Evolutionary conservation across 2,329 filamentous ascomycete species (phyloP).

Genomic region (Cladosporium sp.): DNA sequence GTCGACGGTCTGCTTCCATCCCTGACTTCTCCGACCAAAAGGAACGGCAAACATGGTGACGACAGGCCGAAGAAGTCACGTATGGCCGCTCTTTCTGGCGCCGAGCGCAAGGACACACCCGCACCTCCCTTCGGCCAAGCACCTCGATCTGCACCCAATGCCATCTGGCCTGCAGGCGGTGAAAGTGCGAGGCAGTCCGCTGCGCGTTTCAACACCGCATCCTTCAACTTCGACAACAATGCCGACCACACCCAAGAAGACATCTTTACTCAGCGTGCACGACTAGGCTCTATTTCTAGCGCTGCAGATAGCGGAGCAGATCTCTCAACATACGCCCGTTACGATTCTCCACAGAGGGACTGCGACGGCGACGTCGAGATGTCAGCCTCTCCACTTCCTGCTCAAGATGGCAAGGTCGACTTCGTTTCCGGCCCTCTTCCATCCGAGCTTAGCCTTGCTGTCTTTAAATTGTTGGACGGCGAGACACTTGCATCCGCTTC

Average conservation of each 20-base stretch:
- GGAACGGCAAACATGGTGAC: slow-evolving; percentile 21
- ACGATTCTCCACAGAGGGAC: slow-evolving; percentile 23
- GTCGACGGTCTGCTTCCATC: slow-evolving; percentile 1
- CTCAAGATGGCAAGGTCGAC: slow-evolving; percentile 9
- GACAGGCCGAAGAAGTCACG: slow-evolving; percentile 28
- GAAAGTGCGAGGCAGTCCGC: slow-evolving; percentile 30
- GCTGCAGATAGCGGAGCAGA: slow-evolving; percentile 36
- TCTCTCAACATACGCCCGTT: slow-evolving; percentile 24
- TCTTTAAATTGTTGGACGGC: slow-evolving; percentile 58
- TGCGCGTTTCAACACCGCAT: slow-evolving; percentile 21
- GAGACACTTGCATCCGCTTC: slow-evolving; percentile 53
- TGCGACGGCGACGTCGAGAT: slow-evolving; percentile 31
- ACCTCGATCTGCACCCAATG: slow-evolving; percentile 18
- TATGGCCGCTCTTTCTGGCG: slow-evolving; percentile 12
- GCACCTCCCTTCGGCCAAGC: slow-evolving; percentile 21
- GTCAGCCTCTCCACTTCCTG: neutral
- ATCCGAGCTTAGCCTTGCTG: slow-evolving; percentile 54
- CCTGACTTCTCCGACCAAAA: slow-evolving; percentile 29
- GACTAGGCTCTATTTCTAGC: slow-evolving; percentile 28
- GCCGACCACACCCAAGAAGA: slow-evolving; percentile 16
- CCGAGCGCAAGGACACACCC: slow-evolving; percentile 32
- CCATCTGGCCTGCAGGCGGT: slow-evolving; percentile 21
- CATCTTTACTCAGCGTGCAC: slow-evolving; percentile 20
- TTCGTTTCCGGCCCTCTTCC: slow-evolving; percentile 40
- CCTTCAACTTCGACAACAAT: slow-evolving; percentile 4